Evolutionary conservation across 495 filamentous ascomycete genomes (phyloP), one percentile per base, ranked within the genome.

Genomic region (Tetracladium marchalianum): DNA sequence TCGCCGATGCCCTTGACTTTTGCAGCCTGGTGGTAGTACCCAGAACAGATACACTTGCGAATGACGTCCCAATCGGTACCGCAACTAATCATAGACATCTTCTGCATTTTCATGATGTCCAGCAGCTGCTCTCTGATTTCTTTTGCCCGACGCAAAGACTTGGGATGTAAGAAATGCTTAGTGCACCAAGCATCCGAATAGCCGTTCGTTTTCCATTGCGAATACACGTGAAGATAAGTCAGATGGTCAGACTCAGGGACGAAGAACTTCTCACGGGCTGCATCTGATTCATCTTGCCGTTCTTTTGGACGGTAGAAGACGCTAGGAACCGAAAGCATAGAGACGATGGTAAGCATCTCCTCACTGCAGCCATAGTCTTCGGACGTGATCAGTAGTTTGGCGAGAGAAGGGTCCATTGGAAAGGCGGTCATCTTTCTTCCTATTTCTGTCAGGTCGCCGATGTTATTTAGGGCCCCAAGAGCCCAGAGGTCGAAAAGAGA

Each of bases 241-340:
- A 99, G 66, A 58, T 99, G 93, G 63, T 99, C 93, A 2, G 87
- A 95, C 66, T 99, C 92, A 12, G 89, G 87, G 11, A 97, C 93
- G 62, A 95, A 97, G 65, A 99, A 99, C 57, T 96, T 95, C 57
- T 99, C 93, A n/a, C 90, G 77, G 4, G 93, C 90, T 0, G 89
- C 81, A 58, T 99, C 93, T 12, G 89, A 89, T 66, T 99, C 93
- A 53, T 97, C 93, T 56, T 94, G 87, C 0, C 93, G 84, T 61
- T 99, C 93, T 56, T 94, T 96, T 8, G 93, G 93, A 13, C 93
- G 87, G 64, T 95, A 97, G 70, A 96, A 99, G 35, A 97, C 92
- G 53, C 78, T 89, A 11, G 93, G 92, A 0, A 97, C 93, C 3
- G 87, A 94, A 12, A 99, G 77, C 93, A 99, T 97, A 19, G 88